Base-by-base conservation (phyloP, 2,329 filamentous ascomycete species). In the Verticillium zaregamsianum region DNA sequence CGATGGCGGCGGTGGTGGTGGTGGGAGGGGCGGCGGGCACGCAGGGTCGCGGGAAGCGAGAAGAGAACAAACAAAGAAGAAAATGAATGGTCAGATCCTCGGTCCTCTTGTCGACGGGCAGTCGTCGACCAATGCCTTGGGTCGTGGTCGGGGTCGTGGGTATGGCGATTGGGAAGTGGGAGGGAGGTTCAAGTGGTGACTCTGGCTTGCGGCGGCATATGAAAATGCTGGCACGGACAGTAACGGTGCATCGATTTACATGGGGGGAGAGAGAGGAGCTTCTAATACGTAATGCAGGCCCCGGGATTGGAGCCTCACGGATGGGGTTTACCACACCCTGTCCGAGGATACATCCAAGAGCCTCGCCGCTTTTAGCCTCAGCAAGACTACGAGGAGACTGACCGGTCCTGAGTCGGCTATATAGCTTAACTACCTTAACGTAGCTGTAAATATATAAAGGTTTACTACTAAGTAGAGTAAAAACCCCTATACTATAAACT, bases 31-130 rank as follows among this genome's bases (percentile, higher is more conserved):
- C 4, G 45, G 20, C 45, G 25, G 45, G 23, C 45, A 23, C 6
- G 12, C 39, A 54, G 45, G 17, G 15, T n/a, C 20, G 55, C 12
- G 55, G 32, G 32, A 9, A 33, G 9, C 9, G 33, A 35, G 33
- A 54, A 58, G 65, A 64, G 80, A 78, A 64, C 62, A 59, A 59
- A 31, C 57, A 59, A 62, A 35, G 33, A 35, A 7, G 62, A 58
- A 35, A 49, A 28, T 28, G 54, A 32, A 23, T 15, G 57, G 20
- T 54, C 12, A 37, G 45, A 20, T 23, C 20, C 40, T 37, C 31
- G 5, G 55, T 32, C 25, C 54, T n/a, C n/a, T 57, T 5, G 17
- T 20, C 31, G n/a, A 25, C 17, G 17, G 20, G 11, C 11, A 52
- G 20, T 25, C 55, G n/a, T 15, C 31, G 32, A 15, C 9, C 23